Evolutionary conservation across 306 rosid species (phyloP).

Genomic region (Citrullus mucosospermus): DNA sequence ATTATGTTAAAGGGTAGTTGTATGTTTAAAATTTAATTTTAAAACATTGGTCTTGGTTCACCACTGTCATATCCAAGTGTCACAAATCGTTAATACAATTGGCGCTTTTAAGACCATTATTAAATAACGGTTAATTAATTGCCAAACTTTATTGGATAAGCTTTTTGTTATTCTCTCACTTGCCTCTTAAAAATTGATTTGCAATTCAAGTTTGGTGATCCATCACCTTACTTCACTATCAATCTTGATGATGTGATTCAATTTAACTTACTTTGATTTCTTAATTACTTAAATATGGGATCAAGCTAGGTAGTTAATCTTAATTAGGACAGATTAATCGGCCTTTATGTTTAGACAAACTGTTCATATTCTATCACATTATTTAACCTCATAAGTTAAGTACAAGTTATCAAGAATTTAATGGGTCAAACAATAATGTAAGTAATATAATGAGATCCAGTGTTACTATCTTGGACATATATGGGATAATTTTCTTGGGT

Average conservation of each 20-base stretch:
- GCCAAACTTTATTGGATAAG: neutral
- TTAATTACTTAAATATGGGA: neutral
- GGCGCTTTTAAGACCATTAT: neutral
- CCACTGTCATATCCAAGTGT: constrained; percentile 6
- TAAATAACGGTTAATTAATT: neutral
- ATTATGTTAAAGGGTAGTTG: neutral
- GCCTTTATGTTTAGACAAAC: too few species aligned
- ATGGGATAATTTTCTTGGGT: too few species aligned
- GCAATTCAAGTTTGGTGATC: neutral
- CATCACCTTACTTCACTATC: neutral
- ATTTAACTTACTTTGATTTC: neutral
- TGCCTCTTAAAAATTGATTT: neutral
- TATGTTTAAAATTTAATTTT: neutral
- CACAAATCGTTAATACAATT: constrained; percentile 3
- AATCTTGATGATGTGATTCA: neutral
- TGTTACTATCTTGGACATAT: too few species aligned
- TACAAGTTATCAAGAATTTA: too few species aligned
- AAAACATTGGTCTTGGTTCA: constrained; percentile 17
- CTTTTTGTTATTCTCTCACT: neutral
- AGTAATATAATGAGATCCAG: too few species aligned
- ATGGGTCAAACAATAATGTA: too few species aligned
- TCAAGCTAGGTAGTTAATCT: too few species aligned
- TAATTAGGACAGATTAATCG: too few species aligned
- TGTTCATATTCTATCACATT: too few species aligned
- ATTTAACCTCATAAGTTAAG: too few species aligned